A percentile compares a stretch with the other conserved stretches of the same genome.
phyloP scores from a whole-genome alignment of 2,329 filamentous ascomycete genomes.

The Aspergillus fumigatus region DNA sequence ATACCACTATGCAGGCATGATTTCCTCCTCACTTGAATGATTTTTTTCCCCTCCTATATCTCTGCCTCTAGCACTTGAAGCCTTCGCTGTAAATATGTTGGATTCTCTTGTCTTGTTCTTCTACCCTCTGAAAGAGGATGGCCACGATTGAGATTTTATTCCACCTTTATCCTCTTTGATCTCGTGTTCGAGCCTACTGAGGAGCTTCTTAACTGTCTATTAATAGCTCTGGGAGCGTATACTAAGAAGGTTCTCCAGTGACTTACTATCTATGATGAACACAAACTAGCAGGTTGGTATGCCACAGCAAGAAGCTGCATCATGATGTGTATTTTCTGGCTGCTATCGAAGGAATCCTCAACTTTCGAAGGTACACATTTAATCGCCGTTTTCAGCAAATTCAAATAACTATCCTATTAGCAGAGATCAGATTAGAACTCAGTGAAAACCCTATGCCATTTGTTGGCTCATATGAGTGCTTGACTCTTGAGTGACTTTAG shows the following conservation, averaged over 20 bases:
- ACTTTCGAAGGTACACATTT: neutral
- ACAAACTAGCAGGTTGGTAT: neutral
- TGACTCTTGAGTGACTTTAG: neutral
- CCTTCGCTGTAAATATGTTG: neutral
- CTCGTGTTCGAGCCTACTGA: neutral
- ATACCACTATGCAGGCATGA: constrained; percentile 1
- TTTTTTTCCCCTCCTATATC: neutral
- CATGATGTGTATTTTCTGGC: neutral
- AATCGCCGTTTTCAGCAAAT: neutral
- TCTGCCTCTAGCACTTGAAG: neutral
- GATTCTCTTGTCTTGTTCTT: neutral
- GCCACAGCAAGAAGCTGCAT: too few relatives aligned
- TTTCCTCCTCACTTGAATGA: neutral
- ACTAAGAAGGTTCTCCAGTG: neutral
- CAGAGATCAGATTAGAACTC: neutral
- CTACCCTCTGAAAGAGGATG: neutral
- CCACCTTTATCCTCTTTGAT: neutral
- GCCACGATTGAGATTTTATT: neutral
- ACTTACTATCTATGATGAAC: neutral
- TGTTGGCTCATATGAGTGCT: neutral
- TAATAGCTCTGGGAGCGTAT: neutral
- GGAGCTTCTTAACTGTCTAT: neutral
- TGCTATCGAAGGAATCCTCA: too few relatives aligned
- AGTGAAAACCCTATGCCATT: neutral
- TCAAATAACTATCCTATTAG: neutral